phyloP scores from a whole-genome alignment of 2,329 filamentous ascomycete genomes.

The Cladosporium sp. region DNA sequence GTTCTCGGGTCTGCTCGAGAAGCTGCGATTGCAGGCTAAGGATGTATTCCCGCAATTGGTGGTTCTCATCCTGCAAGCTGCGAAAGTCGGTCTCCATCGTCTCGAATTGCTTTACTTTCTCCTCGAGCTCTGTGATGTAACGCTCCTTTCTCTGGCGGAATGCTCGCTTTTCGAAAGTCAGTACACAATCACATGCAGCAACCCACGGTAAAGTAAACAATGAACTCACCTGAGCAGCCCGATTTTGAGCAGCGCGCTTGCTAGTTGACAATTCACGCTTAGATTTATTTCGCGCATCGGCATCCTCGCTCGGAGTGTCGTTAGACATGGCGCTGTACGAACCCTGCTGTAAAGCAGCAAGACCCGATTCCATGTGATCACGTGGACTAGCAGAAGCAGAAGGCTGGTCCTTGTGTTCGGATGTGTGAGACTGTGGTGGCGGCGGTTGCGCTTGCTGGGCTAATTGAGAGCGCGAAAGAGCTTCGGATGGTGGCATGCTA shows the following conservation, averaged over 20 bases:
- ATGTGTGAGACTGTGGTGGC: conserved; percentile 28
- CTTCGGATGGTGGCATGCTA: conserved; percentile 3
- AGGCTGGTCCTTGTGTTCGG: conserved; percentile 41
- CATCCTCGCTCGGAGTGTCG: conserved; percentile 48
- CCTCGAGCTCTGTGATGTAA: conserved; percentile 96
- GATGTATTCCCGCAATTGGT: conserved; percentile 86
- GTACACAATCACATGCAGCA: neutral
- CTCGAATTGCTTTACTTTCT: conserved; percentile 80
- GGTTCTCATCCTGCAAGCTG: conserved; percentile 83
- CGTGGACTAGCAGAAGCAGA: conserved; percentile 45
- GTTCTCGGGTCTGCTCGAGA: conserved; percentile 80
- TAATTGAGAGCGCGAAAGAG: conserved; percentile 35
- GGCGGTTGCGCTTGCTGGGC: conserved; percentile 25
- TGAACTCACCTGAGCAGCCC: conserved; percentile 83
- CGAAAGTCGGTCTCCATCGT: conserved; percentile 77
- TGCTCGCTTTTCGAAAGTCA: conserved; percentile 64
- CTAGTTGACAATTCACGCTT: conserved; percentile 93
- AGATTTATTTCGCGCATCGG: conserved; percentile 66
- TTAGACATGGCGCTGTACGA: conserved; percentile 51
- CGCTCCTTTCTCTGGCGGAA: conserved; percentile 97
- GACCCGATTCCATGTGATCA: conserved; percentile 46
- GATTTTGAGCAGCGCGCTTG: conserved; percentile 93
- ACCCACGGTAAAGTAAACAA: neutral
- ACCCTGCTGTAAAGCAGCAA: conserved; percentile 61
- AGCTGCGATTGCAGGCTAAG: conserved; percentile 85